A percentile compares a stretch with the other conserved stretches of the same genome.
Evolutionary conservation across 2,329 filamentous ascomycete genomes (phyloP).

Genomic region (Penicillium italicum): DNA sequence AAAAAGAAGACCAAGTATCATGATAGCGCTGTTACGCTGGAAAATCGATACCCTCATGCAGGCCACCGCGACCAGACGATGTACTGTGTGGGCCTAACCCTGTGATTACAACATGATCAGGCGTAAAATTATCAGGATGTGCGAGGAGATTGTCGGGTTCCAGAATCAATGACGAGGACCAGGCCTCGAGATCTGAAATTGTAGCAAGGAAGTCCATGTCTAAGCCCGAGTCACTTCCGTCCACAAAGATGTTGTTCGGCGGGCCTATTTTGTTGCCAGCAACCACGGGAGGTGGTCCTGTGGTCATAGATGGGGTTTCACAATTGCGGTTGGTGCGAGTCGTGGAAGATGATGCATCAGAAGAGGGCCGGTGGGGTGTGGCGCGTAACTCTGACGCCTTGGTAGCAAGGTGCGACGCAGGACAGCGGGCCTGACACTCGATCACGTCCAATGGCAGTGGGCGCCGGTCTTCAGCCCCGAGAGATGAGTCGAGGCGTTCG

Average conservation of each 20-base stretch:
- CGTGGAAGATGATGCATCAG: background rate
- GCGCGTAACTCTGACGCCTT: background rate
- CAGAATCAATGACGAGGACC: background rate
- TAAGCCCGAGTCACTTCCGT: background rate
- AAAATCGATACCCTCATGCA: background rate
- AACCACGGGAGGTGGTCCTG: background rate
- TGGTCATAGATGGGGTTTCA: background rate
- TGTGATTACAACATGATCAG: background rate
- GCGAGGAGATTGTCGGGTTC: background rate
- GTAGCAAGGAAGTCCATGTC: background rate
- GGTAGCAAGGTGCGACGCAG: background rate
- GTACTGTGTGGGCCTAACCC: background rate
- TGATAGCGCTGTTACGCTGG: background rate
- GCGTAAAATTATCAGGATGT: background rate
- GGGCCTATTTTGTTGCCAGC: background rate
- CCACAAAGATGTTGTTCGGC: background rate
- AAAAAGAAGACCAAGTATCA: background rate
- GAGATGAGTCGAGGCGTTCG: background rate
- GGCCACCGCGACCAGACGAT: background rate
- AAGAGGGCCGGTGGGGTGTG: background rate
- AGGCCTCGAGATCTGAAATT: background rate
- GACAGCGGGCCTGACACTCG: too few species aligned
- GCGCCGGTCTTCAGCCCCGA: background rate
- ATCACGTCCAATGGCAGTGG: background rate
- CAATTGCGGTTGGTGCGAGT: background rate